Conservation (phyloP, 805 yeast genomes). For the Novakomyces olei region DNA sequence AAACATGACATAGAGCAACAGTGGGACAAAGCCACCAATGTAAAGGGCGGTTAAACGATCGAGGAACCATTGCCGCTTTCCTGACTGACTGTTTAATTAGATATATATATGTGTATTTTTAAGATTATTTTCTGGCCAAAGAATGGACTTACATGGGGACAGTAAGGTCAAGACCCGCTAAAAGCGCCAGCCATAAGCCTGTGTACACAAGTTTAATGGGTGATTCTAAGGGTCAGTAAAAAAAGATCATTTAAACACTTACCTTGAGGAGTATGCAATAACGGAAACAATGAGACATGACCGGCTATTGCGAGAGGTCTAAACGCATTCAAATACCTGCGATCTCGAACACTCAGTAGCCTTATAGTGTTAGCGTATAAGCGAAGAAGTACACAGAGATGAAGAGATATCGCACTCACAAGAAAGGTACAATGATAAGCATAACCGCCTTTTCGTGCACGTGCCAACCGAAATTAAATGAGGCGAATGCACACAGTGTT, state of each 20-base stretch:
- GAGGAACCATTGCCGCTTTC: conserved; percentile 28
- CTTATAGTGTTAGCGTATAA: neutral
- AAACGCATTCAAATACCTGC: conserved; percentile 49
- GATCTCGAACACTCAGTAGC: conserved; percentile 48
- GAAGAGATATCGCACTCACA: conserved; percentile 14
- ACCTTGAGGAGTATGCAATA: conserved; percentile 45
- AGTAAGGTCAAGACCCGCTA: conserved; percentile 41
- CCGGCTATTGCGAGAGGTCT: conserved; percentile 57
- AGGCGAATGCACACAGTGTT: conserved; percentile 74
- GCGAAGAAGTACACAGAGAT: too few species aligned
- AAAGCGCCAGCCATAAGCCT: conserved; percentile 63
- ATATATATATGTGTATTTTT: neutral
- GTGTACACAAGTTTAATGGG: conserved; percentile 56
- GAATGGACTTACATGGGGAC: conserved; percentile 12
- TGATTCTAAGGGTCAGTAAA: conserved; percentile 31
- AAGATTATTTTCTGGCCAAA: neutral
- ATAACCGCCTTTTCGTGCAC: conserved; percentile 96
- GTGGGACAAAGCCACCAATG: conserved; percentile 40
- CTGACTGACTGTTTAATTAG: conserved; percentile 3
- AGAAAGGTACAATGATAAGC: conserved; percentile 67
- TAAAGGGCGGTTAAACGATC: conserved; percentile 52
- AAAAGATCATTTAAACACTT: neutral
- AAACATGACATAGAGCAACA: conserved; percentile 35
- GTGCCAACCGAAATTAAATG: conserved; percentile 94
- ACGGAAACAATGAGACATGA: conserved; percentile 70